These are phyloP conservation scores for Puccinia polysora DNA, from an alignment of 1,284 basidiomycete genomes.

Conservation along the genomic window DNA sequence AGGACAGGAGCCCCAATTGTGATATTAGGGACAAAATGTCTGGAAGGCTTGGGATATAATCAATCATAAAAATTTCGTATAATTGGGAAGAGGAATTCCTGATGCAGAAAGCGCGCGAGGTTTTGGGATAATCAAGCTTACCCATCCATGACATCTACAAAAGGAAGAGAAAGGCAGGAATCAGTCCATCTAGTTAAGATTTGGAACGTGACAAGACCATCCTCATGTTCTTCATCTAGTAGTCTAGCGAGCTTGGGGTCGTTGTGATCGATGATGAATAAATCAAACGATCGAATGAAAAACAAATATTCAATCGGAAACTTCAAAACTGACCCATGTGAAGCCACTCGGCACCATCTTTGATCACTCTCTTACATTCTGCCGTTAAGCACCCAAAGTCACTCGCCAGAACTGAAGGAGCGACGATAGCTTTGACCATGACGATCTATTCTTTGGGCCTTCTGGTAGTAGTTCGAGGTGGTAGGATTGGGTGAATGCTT, in stretches of 20 bases:
- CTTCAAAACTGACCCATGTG: slow-evolving; percentile 87
- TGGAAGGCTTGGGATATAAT: slow-evolving; percentile 51
- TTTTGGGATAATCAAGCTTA: slow-evolving; percentile 53
- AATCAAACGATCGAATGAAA: too few species aligned
- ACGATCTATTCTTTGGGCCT: too few species aligned
- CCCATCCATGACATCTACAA: slow-evolving; percentile 72
- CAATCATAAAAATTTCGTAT: background rate
- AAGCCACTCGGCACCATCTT: slow-evolving; percentile 86
- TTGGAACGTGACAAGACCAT: too few species aligned
- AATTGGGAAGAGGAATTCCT: slow-evolving; percentile 36
- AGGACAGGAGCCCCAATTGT: slow-evolving; percentile 92
- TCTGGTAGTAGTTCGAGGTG: too few species aligned
- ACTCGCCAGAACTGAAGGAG: slow-evolving; percentile 56
- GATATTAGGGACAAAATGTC: slow-evolving; percentile 98
- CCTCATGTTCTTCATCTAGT: too few species aligned
- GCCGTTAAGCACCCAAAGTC: slow-evolving; percentile 85
- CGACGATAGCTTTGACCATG: slow-evolving; percentile 46
- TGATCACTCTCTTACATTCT: slow-evolving; percentile 89
- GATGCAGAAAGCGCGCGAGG: background rate
- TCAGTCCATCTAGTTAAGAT: too few species aligned
- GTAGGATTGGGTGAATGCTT: too few species aligned
- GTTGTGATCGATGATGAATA: too few species aligned
- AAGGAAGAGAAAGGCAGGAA: background rate
- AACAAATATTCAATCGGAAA: too few species aligned
- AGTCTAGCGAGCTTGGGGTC: too few species aligned